Evolutionary conservation across 768 basidiomycete species (phyloP).

Genomic region (Calocera viscosa): DNA sequence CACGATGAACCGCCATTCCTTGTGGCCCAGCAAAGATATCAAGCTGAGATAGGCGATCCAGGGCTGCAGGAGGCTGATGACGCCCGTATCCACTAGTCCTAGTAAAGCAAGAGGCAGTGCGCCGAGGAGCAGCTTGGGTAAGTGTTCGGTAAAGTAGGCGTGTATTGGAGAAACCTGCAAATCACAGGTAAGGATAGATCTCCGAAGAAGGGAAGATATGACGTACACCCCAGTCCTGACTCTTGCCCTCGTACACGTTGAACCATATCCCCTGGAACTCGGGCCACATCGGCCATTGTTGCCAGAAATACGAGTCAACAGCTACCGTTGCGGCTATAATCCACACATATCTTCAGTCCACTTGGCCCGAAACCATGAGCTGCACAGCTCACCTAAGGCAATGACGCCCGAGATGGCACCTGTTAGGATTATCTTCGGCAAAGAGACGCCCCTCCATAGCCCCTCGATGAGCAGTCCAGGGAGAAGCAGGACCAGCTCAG

Average conservation of each 20-base stretch:
- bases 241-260: constrained; percentile 79
- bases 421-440: neutral
- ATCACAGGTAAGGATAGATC: constrained; percentile 9
- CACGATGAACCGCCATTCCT: constrained; percentile 94
- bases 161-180: constrained; percentile 54
- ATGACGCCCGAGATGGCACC: neutral
- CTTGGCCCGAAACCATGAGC: neutral
- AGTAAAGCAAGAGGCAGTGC: constrained; percentile 49
- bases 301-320: constrained; percentile 85
- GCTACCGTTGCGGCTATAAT: constrained; percentile 42
- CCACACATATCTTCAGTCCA: neutral
- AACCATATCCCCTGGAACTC: constrained; percentile 68
- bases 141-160: constrained; percentile 50
- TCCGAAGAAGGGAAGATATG: neutral
- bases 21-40: constrained; percentile 74
- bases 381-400: neutral
- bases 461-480: constrained; percentile 36
- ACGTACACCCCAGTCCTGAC: constrained; percentile 84
- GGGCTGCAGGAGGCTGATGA: constrained; percentile 41
- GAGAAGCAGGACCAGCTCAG: constrained; percentile 62
- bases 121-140: constrained; percentile 67
- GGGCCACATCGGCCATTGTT: constrained; percentile 63
- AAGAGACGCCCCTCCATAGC: neutral
- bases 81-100: constrained; percentile 39
- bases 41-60: constrained; percentile 42